These are phyloP conservation scores for Flaveria linearis DNA, from an alignment of 129 eudicot species.

Conservation along the genomic window DNA sequence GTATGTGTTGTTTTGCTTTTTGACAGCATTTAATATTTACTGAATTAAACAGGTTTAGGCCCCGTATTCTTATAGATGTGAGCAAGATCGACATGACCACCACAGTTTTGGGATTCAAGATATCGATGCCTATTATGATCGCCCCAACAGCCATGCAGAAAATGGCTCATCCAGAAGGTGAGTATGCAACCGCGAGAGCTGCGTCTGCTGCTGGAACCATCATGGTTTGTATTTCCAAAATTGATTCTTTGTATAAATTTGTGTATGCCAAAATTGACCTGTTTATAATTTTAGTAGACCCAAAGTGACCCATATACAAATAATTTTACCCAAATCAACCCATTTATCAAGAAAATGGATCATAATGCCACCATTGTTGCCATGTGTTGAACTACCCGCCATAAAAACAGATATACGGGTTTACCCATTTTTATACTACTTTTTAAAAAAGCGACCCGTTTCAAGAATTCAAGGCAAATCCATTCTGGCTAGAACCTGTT, in stretches of 20 bases:
- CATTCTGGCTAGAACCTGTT: background rate
- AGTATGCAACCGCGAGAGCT: slow-evolving; percentile 98
- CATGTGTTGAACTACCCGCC: no score
- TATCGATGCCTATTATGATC: slow-evolving; percentile 92
- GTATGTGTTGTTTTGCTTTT: slow-evolving; percentile 3
- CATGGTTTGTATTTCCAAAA: slow-evolving; percentile 56
- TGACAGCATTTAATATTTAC: slow-evolving; percentile 5
- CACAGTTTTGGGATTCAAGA: slow-evolving; percentile 77
- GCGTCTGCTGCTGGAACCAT: slow-evolving; percentile 93
- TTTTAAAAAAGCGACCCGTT: background rate
- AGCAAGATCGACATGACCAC: slow-evolving; percentile 87
- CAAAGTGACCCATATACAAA: background rate
- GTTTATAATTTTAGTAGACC: background rate
- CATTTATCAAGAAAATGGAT: background rate
- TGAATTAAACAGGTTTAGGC: slow-evolving; percentile 63
- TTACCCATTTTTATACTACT: background rate
- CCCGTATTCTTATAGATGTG: slow-evolving; percentile 90
- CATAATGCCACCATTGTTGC: background rate
- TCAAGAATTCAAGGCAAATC: background rate
- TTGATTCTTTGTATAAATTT: no score
- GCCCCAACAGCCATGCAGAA: slow-evolving; percentile 97
- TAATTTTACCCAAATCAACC: background rate
- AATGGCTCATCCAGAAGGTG: slow-evolving; percentile 99
- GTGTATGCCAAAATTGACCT: no score
- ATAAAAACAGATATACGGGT: background rate